Evolutionary conservation across 139 green algal genomes (phyloP).

Genomic region (Mesostigma viride): DNA sequence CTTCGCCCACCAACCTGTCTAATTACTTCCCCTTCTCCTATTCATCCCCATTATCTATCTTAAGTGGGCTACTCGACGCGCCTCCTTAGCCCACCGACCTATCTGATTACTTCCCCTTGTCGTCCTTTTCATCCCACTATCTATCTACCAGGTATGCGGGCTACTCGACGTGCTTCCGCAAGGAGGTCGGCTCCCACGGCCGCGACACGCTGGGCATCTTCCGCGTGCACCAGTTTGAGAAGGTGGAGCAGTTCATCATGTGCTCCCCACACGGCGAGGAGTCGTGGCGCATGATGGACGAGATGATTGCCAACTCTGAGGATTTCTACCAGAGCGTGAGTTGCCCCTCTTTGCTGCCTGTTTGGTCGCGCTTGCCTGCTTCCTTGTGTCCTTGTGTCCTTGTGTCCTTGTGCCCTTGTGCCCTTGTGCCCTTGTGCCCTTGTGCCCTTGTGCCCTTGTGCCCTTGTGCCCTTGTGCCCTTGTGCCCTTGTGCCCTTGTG

Average conservation of each 20-base stretch:
- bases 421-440: no score
- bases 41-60: no score
- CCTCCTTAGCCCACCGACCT: conserved; percentile 64
- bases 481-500: no score
- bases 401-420: no score
- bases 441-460: no score
- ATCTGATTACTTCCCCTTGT: neutral
- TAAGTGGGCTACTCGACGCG: conserved; percentile 90
- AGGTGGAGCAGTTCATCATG: conserved; percentile 97
- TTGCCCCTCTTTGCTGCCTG: conserved; percentile 8
- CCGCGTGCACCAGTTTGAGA: conserved; percentile 95
- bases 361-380: no score
- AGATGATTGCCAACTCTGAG: conserved; percentile 92
- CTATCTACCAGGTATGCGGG: conserved; percentile 85
- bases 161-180: conserved; percentile 98
- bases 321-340: conserved; percentile 56
- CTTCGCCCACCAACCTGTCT: no score
- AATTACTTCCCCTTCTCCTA: no score
- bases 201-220: conserved; percentile 82
- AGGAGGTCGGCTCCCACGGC: conserved; percentile 92
- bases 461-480: no score
- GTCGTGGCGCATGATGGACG: conserved; percentile 85
- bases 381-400: no score
- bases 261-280: conserved; percentile 62
- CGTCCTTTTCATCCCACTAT: neutral